phyloP scores from a whole-genome alignment of 306 rosid genomes.

The Cicer cuneatum region DNA sequence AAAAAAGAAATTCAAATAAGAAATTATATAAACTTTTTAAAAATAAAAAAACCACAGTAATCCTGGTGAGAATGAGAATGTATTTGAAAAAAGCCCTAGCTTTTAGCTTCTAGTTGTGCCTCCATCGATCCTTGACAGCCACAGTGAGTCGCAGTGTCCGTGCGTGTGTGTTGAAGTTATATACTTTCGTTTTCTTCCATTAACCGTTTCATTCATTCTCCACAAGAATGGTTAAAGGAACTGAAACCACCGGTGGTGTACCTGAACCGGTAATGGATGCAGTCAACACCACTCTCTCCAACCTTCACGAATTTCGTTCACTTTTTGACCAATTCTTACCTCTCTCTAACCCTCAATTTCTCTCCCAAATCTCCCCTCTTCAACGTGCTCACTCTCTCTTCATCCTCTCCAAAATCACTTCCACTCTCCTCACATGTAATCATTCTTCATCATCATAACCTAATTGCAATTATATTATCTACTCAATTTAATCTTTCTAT shows the following conservation, averaged over 20 bases:
- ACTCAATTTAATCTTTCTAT: not conserved
- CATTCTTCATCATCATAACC: not conserved
- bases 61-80: no score
- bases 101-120: not conserved
- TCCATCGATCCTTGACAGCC: not conserved
- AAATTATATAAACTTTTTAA: no score
- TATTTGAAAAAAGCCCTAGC: no score
- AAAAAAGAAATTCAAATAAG: no score
- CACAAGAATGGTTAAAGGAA: slow-evolving; percentile 54
- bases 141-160: not conserved
- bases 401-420: slow-evolving; percentile 67
- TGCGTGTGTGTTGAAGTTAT: not conserved
- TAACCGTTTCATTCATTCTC: not conserved
- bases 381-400: slow-evolving; percentile 83
- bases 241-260: slow-evolving; percentile 49
- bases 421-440: slow-evolving; percentile 71
- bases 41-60: no score
- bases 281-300: slow-evolving; percentile 58
- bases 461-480: not conserved
- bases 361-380: slow-evolving; percentile 75
- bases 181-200: no score
- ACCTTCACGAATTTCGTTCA: slow-evolving; percentile 55
- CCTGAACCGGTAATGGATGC: slow-evolving; percentile 75
- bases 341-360: slow-evolving; percentile 65
- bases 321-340: slow-evolving; percentile 60